These are phyloP conservation scores for Xanthoceras sorbifolium DNA, from an alignment of 345 rosid genomes.

Conservation along the genomic window DNA sequence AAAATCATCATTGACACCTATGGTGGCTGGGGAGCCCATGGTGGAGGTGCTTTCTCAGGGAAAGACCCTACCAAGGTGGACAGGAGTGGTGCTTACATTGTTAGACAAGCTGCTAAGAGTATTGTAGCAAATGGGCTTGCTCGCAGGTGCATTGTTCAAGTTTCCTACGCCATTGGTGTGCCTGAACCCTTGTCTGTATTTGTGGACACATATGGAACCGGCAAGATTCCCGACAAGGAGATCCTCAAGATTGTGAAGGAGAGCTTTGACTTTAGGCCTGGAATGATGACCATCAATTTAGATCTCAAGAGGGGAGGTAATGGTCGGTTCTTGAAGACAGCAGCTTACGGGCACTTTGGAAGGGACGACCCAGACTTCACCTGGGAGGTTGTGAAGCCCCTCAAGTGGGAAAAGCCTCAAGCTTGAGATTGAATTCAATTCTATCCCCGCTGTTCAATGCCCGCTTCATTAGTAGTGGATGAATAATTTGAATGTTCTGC, in stretches of 20 bases:
- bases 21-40: too few species aligned
- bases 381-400: constrained; percentile 81
- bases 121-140: constrained; percentile 70
- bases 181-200: constrained; percentile 73
- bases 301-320: constrained; percentile 86
- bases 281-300: constrained; percentile 76
- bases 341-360: constrained; percentile 82
- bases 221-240: constrained; percentile 80
- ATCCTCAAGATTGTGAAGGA: constrained; percentile 83
- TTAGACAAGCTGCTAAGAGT: constrained; percentile 91
- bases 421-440: constrained; percentile 23
- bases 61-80: too few species aligned
- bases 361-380: constrained; percentile 80
- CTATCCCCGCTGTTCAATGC: constrained; percentile 11
- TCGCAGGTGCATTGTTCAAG: constrained; percentile 70
- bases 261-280: constrained; percentile 85
- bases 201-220: constrained; percentile 68
- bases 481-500: constrained; percentile 32
- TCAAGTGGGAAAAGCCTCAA: constrained; percentile 70
- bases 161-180: constrained; percentile 72
- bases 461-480: constrained; percentile 11
- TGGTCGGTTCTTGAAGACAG: constrained; percentile 77
- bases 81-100: too few species aligned
- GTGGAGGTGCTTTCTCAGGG: too few species aligned
- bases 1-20: too few species aligned